Evolutionary conservation across 2,329 filamentous ascomycete species (phyloP).

Genomic region (Diplodia corticola): DNA sequence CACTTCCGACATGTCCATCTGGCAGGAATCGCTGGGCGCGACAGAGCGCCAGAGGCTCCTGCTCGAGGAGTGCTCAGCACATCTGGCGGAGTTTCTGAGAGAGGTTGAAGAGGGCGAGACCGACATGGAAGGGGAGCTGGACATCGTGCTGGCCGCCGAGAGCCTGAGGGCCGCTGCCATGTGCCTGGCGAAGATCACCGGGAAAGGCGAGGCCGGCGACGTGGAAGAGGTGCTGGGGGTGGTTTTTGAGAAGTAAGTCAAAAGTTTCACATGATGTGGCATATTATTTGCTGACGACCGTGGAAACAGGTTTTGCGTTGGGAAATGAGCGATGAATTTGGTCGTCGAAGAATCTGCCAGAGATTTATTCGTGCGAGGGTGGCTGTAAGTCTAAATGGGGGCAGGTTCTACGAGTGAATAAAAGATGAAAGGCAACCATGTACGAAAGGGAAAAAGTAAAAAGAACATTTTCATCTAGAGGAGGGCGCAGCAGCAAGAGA

Average conservation of each 20-base stretch:
- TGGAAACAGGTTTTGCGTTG: slow-evolving; percentile 40
- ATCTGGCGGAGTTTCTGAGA: slow-evolving; percentile 72
- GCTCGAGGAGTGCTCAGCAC: slow-evolving; percentile 68
- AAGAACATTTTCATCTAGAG: background rate
- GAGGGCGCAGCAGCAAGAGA: background rate
- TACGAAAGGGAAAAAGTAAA: background rate
- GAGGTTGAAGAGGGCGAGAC: slow-evolving; percentile 47
- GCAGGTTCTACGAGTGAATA: background rate
- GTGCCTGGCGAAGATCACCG: slow-evolving; percentile 82
- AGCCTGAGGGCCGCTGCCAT: slow-evolving; percentile 78
- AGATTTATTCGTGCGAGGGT: background rate
- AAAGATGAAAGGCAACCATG: background rate
- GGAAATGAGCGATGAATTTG: slow-evolving; percentile 34
- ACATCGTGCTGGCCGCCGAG: slow-evolving; percentile 89
- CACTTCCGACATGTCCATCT: slow-evolving; percentile 61
- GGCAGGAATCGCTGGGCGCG: slow-evolving; percentile 84
- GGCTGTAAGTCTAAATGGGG: background rate
- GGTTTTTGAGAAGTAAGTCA: slow-evolving; percentile 95
- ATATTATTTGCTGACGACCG: background rate
- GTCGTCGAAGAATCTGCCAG: background rate
- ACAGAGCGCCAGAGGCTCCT: slow-evolving; percentile 86
- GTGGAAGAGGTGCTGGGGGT: slow-evolving; percentile 95
- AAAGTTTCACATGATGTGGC: background rate
- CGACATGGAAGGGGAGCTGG: slow-evolving; percentile 55
- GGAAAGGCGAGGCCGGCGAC: slow-evolving; percentile 79